Base-by-base conservation (phyloP, 345 rosid genomes). In the Eutrema yunnanense region DNA sequence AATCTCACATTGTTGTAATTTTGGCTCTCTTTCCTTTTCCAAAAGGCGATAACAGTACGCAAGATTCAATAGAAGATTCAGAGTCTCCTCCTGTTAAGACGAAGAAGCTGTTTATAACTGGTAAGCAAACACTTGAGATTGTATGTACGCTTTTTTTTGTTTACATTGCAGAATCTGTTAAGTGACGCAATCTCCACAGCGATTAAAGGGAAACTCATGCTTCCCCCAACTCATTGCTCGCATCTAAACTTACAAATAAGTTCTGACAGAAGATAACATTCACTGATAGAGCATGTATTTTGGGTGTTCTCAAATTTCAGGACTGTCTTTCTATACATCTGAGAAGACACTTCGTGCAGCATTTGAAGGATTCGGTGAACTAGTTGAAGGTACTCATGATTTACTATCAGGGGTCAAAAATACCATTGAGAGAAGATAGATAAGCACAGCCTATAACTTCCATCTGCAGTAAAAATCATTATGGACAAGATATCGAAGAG, bases 401-500 rank as follows among this genome's bases (percentile, higher is more conserved):
- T 40, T 19, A 36, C 8, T 29, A 76, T 74, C 41, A 14, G 10
- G 8, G 29, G 41, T 54, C 5, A 60, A 36, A 26, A 27, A 16
- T 19, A 8, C 6, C 1, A 13, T 6, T 26, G 19, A 26, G 50
- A 48, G 22, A 63, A 26, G 54, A 64, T 40, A 49, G 50, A 57
- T 64, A 8, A 49, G 11, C 12, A 49, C 56, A 53, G 56, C 36
- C 6, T 70, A 7, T 9, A 42, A 26, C 14, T 46, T 51, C 7
- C 29, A 27, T 27, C 49, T 62, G 52, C 84, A 94, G 97, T 94
- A 44, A 94, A 89, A 78, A 87, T 94, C 16, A 91, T 94, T 38
- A 94, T 94, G 95, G 98, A 94, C 84, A 94, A 91, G 88, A 91
- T 94, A 74, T 89, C 98, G 0, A 94, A 91, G 85, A 85, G 97